Evolutionary conservation across 805 yeast genomes (phyloP), one percentile per base, ranked within the genome.

Genomic region (Ogataea haglerorum): DNA sequence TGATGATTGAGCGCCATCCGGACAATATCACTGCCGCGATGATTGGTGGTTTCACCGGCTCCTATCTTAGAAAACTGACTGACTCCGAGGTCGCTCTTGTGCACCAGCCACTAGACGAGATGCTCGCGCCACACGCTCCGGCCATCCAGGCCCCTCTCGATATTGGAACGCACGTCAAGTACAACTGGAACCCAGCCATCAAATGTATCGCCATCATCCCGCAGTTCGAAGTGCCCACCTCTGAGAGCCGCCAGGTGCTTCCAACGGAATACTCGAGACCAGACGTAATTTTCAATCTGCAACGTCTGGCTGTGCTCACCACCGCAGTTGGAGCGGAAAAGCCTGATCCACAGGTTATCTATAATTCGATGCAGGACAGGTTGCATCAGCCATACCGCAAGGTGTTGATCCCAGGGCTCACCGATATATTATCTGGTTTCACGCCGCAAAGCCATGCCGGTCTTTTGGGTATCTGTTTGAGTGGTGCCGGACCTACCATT

Each of bases 41-140:
- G 96, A 84, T 90, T 82, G 99, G 99, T 45, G 97, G 99, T 1
- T 93, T 93, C 63, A 96, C 90, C 30, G 99, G 99, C 31, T 88
- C 96, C 4, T 93, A 85, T 64, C 73, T 93, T 57, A 78, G 95
- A 55, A 95, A 86, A 47, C 68, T 93, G 44, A 70, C 80, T 24
- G 79, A 81, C 3, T 74, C 77, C 29, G 97, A 90, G 51, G 72
- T 75, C 49, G 80, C 73, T 44, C 76, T 85, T 38, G 84, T 85
- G 49, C 89, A 83, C 60, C 85, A 88, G 40, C 96, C 97, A 29
- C 69, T 93, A 42, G 80, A 85, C 40, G 85, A 83, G 52, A 89
- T 93, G 4, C 72, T 93, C 48, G 95, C 95, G 19, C 82, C 78
- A 51, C 82, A 85, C 26, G 88, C 86, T 27, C 66, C 73, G 34